These are phyloP conservation scores for Daldinia sp. DNA, from an alignment of 2,329 filamentous ascomycete species.

Conservation along the genomic window DNA sequence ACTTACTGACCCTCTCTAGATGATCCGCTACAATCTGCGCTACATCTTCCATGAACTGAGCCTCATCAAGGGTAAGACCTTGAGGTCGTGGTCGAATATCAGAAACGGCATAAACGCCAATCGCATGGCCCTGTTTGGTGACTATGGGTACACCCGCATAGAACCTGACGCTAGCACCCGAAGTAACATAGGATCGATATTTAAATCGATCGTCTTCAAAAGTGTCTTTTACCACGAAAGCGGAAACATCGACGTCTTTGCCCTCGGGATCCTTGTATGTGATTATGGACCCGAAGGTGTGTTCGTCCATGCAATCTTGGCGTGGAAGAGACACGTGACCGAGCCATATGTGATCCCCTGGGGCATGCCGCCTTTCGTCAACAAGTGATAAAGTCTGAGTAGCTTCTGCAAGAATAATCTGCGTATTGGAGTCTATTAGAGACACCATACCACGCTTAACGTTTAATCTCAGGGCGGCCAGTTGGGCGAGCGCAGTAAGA, in stretches of 20 bases:
- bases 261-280: constrained; percentile 31
- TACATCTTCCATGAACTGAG: constrained; percentile 65
- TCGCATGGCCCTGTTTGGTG: constrained; percentile 60
- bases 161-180: constrained; percentile 48
- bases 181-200: constrained; percentile 45
- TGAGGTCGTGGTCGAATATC: constrained; percentile 56
- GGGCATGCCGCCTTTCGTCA: constrained; percentile 41
- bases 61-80: constrained; percentile 57
- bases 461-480: constrained; percentile 57
- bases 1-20: constrained; percentile 61
- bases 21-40: constrained; percentile 66
- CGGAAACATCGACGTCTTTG: constrained; percentile 31
- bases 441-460: constrained; percentile 59
- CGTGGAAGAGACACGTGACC: constrained; percentile 37
- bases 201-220: constrained; percentile 47
- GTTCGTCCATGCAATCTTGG: constrained; percentile 37
- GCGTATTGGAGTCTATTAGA: constrained; percentile 54
- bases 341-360: constrained; percentile 41
- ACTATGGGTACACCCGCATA: constrained; percentile 64
- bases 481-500: constrained; percentile 59
- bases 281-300: constrained; percentile 25
- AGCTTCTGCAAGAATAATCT: constrained; percentile 62
- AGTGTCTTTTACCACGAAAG: constrained; percentile 46
- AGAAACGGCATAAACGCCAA: constrained; percentile 68
- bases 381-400: constrained; percentile 55